These are phyloP conservation scores for Quercus berberidifolia DNA, from an alignment of 306 rosid genomes.

Conservation along the genomic window DNA sequence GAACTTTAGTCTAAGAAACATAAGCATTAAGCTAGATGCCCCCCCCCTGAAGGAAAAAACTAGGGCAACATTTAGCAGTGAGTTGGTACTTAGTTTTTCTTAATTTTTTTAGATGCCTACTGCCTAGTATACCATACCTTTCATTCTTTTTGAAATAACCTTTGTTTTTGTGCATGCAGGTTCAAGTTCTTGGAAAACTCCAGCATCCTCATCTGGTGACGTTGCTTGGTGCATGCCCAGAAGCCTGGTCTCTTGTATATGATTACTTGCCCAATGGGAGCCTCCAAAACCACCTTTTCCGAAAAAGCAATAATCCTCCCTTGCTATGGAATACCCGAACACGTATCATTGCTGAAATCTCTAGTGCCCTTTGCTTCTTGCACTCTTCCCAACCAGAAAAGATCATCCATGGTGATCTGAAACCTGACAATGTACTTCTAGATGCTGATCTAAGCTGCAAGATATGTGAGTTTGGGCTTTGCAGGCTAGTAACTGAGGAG, in stretches of 20 bases:
- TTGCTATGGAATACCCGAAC: conserved; percentile 69
- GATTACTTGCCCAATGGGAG: conserved; percentile 80
- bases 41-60: neutral
- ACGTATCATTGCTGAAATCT: conserved; percentile 66
- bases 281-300: conserved; percentile 69
- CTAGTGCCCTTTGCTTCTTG: conserved; percentile 90
- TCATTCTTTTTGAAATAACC: conserved; percentile 14
- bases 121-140: neutral
- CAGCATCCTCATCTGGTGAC: conserved; percentile 84
- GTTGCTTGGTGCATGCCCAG: conserved; percentile 82
- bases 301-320: conserved; percentile 45
- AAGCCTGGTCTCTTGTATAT: conserved; percentile 78
- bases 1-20: neutral
- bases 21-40: neutral
- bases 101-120: neutral
- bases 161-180: conserved; percentile 46
- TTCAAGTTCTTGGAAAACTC: conserved; percentile 73
- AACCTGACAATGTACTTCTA: conserved; percentile 60
- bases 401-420: conserved; percentile 78
- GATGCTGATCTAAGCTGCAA: conserved; percentile 73
- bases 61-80: neutral
- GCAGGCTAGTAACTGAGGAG: conserved; percentile 71
- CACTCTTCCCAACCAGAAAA: conserved; percentile 79
- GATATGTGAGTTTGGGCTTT: conserved; percentile 75
- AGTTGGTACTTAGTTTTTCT: neutral